These are phyloP conservation scores for Cucurbita argyrosperma DNA, from an alignment of 306 rosid genomes.

Conservation along the genomic window DNA sequence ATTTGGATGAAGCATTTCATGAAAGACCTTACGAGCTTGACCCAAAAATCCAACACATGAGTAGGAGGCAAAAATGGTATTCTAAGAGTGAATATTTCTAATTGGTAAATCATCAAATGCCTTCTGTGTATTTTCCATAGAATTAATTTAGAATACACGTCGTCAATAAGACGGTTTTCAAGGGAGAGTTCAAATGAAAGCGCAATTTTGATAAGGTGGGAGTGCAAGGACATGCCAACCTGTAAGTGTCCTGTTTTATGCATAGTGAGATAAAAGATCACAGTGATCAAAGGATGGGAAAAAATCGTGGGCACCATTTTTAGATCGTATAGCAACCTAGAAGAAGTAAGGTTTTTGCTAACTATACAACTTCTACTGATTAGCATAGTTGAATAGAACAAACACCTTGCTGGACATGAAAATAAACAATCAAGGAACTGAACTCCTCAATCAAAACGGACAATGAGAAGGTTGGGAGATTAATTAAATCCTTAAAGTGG, in stretches of 20 bases:
- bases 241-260: conserved; percentile 17
- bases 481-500: not conserved
- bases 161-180: conserved; percentile 32
- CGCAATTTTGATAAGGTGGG: conserved; percentile 39
- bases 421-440: not conserved
- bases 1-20: conserved; percentile 31
- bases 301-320: not conserved
- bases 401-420: not conserved
- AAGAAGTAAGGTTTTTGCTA: not conserved
- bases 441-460: not conserved
- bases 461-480: not conserved
- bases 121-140: conserved; percentile 19
- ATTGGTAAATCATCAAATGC: conserved; percentile 33
- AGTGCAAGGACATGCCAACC: conserved; percentile 29
- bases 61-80: conserved; percentile 26
- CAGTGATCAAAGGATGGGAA: conserved; percentile 9
- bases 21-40: conserved; percentile 22
- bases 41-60: conserved; percentile 16
- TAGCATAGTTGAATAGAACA: not conserved
- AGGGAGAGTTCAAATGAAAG: conserved; percentile 26
- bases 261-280: conserved; percentile 26
- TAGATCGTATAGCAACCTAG: not conserved
- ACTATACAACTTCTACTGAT: not conserved
- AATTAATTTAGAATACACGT: conserved; percentile 34
- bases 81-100: conserved; percentile 44